phyloP scores from a whole-genome alignment of 148 eudicot genomes.

The Silene conica region DNA sequence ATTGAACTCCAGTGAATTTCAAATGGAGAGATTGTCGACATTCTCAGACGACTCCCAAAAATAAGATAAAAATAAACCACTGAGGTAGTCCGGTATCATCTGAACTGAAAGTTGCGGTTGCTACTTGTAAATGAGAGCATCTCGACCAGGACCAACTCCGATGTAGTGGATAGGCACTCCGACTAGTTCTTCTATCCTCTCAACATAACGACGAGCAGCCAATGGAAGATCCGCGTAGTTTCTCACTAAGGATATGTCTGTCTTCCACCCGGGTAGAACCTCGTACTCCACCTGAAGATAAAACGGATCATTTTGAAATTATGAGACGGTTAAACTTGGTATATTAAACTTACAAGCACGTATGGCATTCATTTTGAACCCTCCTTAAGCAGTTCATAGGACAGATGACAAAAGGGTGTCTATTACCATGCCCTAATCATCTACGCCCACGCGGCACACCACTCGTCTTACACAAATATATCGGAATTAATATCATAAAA shows the following conservation, averaged over 20 bases:
- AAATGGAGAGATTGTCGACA: not conserved
- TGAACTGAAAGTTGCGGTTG: not conserved
- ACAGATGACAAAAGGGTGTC: not conserved
- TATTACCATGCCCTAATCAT: not conserved
- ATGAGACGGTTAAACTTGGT: not conserved
- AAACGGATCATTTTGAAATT: not conserved
- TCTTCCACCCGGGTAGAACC: slow-evolving; percentile 81
- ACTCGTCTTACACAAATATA: no score
- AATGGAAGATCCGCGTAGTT: slow-evolving; percentile 69
- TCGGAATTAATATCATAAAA: no score
- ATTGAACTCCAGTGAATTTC: not conserved
- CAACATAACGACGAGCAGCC: slow-evolving; percentile 70
- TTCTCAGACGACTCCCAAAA: not conserved
- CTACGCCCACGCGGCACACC: not conserved
- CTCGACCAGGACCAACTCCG: slow-evolving; percentile 90
- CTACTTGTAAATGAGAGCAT: slow-evolving; percentile 83
- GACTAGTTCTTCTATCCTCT: slow-evolving; percentile 83
- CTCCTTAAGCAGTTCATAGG: not conserved
- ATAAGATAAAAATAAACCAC: not conserved
- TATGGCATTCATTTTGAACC: not conserved
- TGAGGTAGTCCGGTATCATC: no score
- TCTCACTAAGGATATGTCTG: slow-evolving; percentile 74
- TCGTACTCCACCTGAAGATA: slow-evolving; percentile 74
- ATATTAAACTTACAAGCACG: not conserved
- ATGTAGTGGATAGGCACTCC: slow-evolving; percentile 86